Evolutionary conservation across 495 filamentous ascomycete species (phyloP), one percentile per base, ranked within the genome.

Genomic region (Penicillium paxilli): DNA sequence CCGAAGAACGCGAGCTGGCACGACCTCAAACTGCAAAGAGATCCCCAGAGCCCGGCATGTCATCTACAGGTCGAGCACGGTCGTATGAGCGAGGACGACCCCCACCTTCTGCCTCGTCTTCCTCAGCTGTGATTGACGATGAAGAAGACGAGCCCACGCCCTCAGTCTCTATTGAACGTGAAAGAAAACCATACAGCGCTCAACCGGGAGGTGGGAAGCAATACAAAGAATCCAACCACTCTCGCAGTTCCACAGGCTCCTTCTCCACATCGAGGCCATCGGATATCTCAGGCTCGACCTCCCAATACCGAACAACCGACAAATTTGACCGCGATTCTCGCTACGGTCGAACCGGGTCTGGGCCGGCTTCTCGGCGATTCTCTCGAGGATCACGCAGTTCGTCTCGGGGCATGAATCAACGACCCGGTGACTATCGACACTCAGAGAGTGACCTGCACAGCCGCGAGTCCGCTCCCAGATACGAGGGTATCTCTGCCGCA

Each of bases 171-270:
- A 78, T 86, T 22, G 84, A 87, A 61, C 80, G 84, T 5, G 81
- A 86, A 55, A 72, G 84, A 49, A 84, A 87, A 45, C 84, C 84
- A 0, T 87, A 87, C 59, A 68, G 58, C 9, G 79, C 77, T 1
- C 71, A 78, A 19, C 80, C 82, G 1, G 83, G 83, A 8, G 69
- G 72, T 14, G 84, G 83, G 12, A 86, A 83, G 58, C 54, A 71
- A 1, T 82, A 83, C 50, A 75, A 80, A 5, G 79, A 76, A 12
- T 12, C 53, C 2, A 30, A 47, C 24, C 69, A 61, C 30, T 65
- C 59, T 20, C 68, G 62, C 30, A 66, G 60, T n/a, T 62, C 61
- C 40, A 65, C 62, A 11, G 54, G 50, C 10, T 72, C 71, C 4
- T 69, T 67, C 45, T 68, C 67, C 2, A 64, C 67, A 0, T 38